A percentile compares a stretch with the other conserved stretches of the same genome.
Evolutionary conservation across 2,329 filamentous ascomycete genomes (phyloP).

Genomic region (Didymella lethalis): DNA sequence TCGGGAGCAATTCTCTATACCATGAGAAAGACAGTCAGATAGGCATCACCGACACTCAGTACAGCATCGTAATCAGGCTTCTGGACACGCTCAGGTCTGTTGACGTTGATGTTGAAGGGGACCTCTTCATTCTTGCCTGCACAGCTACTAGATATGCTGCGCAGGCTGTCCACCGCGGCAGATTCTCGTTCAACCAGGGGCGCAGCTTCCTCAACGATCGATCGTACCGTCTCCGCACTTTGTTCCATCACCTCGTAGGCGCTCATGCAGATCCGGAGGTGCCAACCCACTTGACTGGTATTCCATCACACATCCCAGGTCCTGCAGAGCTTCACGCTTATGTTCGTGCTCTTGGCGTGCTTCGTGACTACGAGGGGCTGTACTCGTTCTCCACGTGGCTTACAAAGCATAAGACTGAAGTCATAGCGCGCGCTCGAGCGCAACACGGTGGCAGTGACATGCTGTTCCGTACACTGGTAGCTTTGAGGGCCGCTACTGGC

Average conservation of each 20-base stretch:
- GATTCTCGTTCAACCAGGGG: conserved; percentile 19
- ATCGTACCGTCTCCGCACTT: conserved; percentile 32
- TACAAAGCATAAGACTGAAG: conserved; percentile 35
- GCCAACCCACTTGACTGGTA: conserved; percentile 1
- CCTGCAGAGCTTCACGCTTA: conserved; percentile 65
- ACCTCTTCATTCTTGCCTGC: conserved; percentile 46
- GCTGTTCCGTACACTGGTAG: conserved; percentile 50
- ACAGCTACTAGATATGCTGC: conserved; percentile 41
- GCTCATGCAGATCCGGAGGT: conserved; percentile 26
- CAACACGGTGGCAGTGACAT: conserved; percentile 34
- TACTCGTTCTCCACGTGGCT: conserved; percentile 67
- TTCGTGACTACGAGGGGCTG: conserved; percentile 68
- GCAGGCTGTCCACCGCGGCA: conserved; percentile 27
- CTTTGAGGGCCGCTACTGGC: conserved; percentile 54
- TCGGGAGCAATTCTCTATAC: conserved; percentile 3
- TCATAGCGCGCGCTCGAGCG: conserved; percentile 39
- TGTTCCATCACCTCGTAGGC: conserved; percentile 40
- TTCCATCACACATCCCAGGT: conserved; percentile 55
- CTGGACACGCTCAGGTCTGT: conserved; percentile 38
- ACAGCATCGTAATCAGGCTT: conserved; percentile 35
- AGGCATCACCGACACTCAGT: conserved; percentile 26
- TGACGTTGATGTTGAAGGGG: conserved; percentile 47
- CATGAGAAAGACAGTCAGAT: conserved; percentile 15
- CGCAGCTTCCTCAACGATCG: conserved; percentile 27
- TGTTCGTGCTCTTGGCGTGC: conserved; percentile 67